These are phyloP conservation scores for Verticillium zaregamsianum DNA, from an alignment of 2,329 filamentous ascomycete species.

Conservation along the genomic window DNA sequence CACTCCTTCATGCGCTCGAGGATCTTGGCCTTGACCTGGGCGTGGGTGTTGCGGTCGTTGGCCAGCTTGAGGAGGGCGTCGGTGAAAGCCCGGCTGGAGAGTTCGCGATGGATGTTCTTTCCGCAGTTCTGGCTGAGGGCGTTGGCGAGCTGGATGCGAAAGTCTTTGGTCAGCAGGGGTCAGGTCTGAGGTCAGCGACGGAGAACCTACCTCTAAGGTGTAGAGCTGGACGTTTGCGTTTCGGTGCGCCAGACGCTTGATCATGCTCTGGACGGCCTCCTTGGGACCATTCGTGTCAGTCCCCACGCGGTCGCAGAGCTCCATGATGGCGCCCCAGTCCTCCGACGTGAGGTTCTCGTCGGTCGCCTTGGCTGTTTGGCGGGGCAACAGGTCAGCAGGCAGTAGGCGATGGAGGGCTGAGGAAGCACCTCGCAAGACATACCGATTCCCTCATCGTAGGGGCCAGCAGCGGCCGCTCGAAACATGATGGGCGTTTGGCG, in stretches of 20 bases:
- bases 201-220: slow-evolving; percentile 67
- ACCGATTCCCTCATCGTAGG: slow-evolving; percentile 58
- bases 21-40: slow-evolving; percentile 95
- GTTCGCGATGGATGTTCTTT: slow-evolving; percentile 78
- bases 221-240: slow-evolving; percentile 97
- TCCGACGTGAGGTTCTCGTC: slow-evolving; percentile 95
- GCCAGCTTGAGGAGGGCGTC: slow-evolving; percentile 88
- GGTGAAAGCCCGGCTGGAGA: slow-evolving; percentile 88
- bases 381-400: neutral
- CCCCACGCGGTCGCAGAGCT: slow-evolving; percentile 57
- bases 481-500: slow-evolving; percentile 44
- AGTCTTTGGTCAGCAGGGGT: neutral
- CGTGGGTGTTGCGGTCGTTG: slow-evolving; percentile 91
- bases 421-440: slow-evolving; percentile 23
- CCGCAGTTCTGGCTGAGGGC: slow-evolving; percentile 91
- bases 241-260: slow-evolving; percentile 85
- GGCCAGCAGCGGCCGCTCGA: slow-evolving; percentile 51
- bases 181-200: neutral
- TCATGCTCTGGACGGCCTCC: slow-evolving; percentile 83
- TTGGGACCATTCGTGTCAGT: slow-evolving; percentile 60
- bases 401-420: neutral
- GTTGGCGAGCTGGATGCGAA: slow-evolving; percentile 66
- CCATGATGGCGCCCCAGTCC: slow-evolving; percentile 63
- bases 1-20: slow-evolving; percentile 94
- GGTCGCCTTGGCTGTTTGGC: slow-evolving; percentile 64